phyloP scores from a whole-genome alignment of 352 stramenopile genomes.

The Globisporangium spinosum region DNA sequence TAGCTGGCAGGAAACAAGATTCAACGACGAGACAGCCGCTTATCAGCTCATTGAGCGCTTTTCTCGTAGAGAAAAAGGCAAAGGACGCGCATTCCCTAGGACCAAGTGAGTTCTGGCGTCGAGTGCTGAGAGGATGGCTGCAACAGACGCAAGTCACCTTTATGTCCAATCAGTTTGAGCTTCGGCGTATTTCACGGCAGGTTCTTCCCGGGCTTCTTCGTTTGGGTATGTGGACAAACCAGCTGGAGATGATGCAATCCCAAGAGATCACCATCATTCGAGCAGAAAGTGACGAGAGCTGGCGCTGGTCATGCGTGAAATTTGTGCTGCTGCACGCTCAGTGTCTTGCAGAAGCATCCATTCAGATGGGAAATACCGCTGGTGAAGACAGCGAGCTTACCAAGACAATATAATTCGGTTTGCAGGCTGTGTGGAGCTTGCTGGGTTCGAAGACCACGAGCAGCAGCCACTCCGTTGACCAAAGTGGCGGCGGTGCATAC shows the following conservation, averaged over 20 bases:
- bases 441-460: neutral
- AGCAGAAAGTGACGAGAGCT: slow-evolving; percentile 7
- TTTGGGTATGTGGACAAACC: slow-evolving; percentile 44
- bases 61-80: slow-evolving; percentile 13
- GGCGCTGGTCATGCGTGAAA: slow-evolving; percentile 36
- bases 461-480: neutral
- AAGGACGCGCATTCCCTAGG: neutral
- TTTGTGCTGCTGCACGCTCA: slow-evolving; percentile 39
- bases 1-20: neutral
- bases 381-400: neutral
- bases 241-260: slow-evolving; percentile 25
- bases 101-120: slow-evolving; percentile 27
- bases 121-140: slow-evolving; percentile 37
- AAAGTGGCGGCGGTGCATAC: neutral
- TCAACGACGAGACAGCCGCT: neutral
- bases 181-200: slow-evolving; percentile 60
- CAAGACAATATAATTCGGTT: neutral
- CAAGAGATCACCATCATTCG: neutral
- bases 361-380: neutral
- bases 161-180: slow-evolving; percentile 57
- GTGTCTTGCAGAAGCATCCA: slow-evolving; percentile 20
- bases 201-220: slow-evolving; percentile 50
- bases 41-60: neutral
- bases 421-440: slow-evolving; percentile 3
- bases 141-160: slow-evolving; percentile 39